Evolutionary conservation across 2,329 filamentous ascomycete species (phyloP).

Genomic region (Microdochium bolleyi): DNA sequence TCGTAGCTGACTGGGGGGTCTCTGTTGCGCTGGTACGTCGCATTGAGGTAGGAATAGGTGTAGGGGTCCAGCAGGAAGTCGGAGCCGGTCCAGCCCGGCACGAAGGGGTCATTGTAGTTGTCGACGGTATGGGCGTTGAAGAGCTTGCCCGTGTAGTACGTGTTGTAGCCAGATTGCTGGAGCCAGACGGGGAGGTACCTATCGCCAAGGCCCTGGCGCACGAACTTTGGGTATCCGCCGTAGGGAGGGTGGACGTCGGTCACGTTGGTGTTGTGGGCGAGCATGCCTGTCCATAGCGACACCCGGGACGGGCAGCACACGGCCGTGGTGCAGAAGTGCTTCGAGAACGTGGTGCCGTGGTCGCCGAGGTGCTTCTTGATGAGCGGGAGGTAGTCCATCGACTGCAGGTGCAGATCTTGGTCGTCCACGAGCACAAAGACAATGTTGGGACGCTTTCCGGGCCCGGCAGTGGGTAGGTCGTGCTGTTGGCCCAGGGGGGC

Average conservation of each 20-base stretch:
- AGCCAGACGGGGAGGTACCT: conserved; percentile 50
- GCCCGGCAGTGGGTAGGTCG: too few relatives aligned
- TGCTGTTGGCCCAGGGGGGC: too few relatives aligned
- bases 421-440: conserved; percentile 56
- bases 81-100: conserved; percentile 26
- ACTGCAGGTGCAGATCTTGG: conserved; percentile 49
- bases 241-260: conserved; percentile 43
- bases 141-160: conserved; percentile 50
- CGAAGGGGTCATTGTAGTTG: conserved; percentile 34
- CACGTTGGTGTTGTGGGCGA: conserved; percentile 57
- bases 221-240: conserved; percentile 47
- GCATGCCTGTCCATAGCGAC: conserved; percentile 47
- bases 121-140: conserved; percentile 39
- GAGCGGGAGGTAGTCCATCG: conserved; percentile 43
- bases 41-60: conserved; percentile 62
- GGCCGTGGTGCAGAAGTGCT: conserved; percentile 49
- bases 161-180: conserved; percentile 46
- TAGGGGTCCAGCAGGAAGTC: conserved; percentile 53
- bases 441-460: conserved; percentile 34
- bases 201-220: conserved; percentile 42
- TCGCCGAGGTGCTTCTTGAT: conserved; percentile 41
- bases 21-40: conserved; percentile 53
- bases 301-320: conserved; percentile 52
- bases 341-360: conserved; percentile 43
- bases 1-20: conserved; percentile 29